Evolutionary conservation across 2,329 filamentous ascomycete genomes (phyloP), one percentile per base, ranked within the genome.

Genomic region (Chalaropsis thielavioides): DNA sequence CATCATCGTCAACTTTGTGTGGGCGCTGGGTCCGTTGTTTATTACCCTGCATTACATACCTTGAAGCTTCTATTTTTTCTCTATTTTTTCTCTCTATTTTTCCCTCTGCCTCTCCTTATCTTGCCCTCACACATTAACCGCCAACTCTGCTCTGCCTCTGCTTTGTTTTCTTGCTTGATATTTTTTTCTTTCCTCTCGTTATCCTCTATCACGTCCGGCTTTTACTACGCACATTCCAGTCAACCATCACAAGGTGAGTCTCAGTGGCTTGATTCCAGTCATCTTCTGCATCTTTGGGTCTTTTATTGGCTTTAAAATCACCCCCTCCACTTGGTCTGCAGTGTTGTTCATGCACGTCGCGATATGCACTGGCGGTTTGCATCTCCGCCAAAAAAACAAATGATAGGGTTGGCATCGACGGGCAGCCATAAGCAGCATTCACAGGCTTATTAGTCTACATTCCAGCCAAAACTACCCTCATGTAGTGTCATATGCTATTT

Each of bases 21-120:
- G 41, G 49, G 62, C 62, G 60, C 51, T 64, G 62, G 62, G 6
- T 41, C n/a, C 40, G 62, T 64, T 64, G 62, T 64, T 64, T 64
- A 58, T 64, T 59, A 56, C 51, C 62, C 62, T 64, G 49, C 62
- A 64, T 64, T 64, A 49, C 38, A 64, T 64, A 59, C 24, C 19
- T 62, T 44, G 60, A 62, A 19, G 60, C 31, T 62, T 38, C 41
- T 43, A 41, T 61, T 43, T 61, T 43, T 22, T 24, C 22, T 24
- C 41, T n/a, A 19, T 61, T 31, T 31, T 31, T 6, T 31, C 43
- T 61, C 40, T 49, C 15, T 51, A 54, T 46, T 61, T n/a, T 62
- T 66, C 35, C 41, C 7, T 61, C 38, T 38, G 49, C 60, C 61
- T 63, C 54, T 61, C 41, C 38, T 59, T 38, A 43, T 46, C 60